Conservation (phyloP, 257 asterid genomes). For the Lycium ferocissimum region DNA sequence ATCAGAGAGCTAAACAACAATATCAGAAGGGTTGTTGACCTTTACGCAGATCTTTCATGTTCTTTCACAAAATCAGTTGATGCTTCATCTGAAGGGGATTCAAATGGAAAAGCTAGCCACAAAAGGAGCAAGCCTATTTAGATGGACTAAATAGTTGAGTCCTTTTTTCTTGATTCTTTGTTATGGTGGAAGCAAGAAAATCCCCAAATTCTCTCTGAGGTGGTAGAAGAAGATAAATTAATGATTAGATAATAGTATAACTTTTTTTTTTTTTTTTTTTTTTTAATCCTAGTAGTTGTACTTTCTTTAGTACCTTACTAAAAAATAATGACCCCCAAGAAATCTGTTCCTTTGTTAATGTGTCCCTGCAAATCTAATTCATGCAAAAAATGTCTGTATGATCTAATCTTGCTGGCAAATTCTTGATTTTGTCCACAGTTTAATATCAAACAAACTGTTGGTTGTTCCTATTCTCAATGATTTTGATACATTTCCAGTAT, state of each 20-base stretch:
- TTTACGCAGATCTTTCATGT: slow-evolving; percentile 78
- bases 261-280: slow-evolving; percentile 19
- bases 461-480: not conserved
- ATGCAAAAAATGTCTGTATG: slow-evolving; percentile 44
- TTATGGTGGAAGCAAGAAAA: slow-evolving; percentile 33
- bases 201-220: slow-evolving; percentile 24
- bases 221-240: slow-evolving; percentile 21
- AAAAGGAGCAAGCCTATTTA: slow-evolving; percentile 74
- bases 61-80: slow-evolving; percentile 65
- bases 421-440: not conserved
- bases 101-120: slow-evolving; percentile 53
- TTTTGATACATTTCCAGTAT: not conserved
- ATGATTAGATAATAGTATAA: slow-evolving; percentile 9
- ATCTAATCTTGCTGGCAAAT: slow-evolving; percentile 32
- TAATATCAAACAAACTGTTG: not conserved
- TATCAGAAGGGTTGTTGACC: slow-evolving; percentile 81
- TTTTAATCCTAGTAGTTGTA: slow-evolving; percentile 35
- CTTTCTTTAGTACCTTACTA: slow-evolving; percentile 35
- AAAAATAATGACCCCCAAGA: slow-evolving; percentile 42
- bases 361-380: slow-evolving; percentile 54
- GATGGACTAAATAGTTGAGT: not conserved
- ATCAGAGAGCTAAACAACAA: slow-evolving; percentile 84
- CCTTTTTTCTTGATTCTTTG: slow-evolving; percentile 32
- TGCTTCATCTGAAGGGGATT: slow-evolving; percentile 80
- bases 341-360: slow-evolving; percentile 43